Percentiles rank a stretch among this genome's conserved stretches.
Evolutionary conservation across 208 protist species (phyloP).

Genomic region (Crithidia expoeki): DNA sequence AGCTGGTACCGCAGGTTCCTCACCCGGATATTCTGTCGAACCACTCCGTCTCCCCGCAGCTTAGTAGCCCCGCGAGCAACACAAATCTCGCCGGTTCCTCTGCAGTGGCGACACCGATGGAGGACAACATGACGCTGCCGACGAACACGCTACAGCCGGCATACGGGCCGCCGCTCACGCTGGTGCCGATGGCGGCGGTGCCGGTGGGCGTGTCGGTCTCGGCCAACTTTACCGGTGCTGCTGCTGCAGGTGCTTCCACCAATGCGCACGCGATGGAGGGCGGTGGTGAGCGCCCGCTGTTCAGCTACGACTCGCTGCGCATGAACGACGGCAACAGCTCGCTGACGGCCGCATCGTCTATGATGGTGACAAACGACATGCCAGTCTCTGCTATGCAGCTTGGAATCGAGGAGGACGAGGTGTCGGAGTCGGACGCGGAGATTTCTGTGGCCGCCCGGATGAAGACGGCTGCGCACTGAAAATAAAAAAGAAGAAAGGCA

Average conservation of each 20-base stretch:
- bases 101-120: conserved; percentile 6
- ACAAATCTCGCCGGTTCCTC: conserved; percentile 13
- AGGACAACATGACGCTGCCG: conserved; percentile 2
- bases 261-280: not conserved
- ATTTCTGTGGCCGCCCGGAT: not conserved
- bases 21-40: not conserved
- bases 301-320: conserved; percentile 16
- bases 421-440: conserved; percentile 3
- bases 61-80: conserved; percentile 19
- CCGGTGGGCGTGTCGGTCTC: not conserved
- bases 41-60: conserved; percentile 22
- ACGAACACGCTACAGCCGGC: conserved; percentile 6
- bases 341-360: conserved; percentile 10
- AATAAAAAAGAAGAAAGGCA: not conserved
- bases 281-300: not conserved
- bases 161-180: not conserved
- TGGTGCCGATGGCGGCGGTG: conserved; percentile 1
- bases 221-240: not conserved
- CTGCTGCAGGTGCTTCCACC: not conserved
- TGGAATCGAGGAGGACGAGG: conserved; percentile 14
- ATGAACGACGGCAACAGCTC: conserved; percentile 16
- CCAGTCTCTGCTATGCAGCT: conserved; percentile 4
- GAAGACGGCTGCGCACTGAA: not conserved
- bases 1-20: not conserved
- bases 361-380: conserved; percentile 14